These are phyloP conservation scores for Galerina marginata DNA, from an alignment of 768 basidiomycete genomes.

Conservation along the genomic window DNA sequence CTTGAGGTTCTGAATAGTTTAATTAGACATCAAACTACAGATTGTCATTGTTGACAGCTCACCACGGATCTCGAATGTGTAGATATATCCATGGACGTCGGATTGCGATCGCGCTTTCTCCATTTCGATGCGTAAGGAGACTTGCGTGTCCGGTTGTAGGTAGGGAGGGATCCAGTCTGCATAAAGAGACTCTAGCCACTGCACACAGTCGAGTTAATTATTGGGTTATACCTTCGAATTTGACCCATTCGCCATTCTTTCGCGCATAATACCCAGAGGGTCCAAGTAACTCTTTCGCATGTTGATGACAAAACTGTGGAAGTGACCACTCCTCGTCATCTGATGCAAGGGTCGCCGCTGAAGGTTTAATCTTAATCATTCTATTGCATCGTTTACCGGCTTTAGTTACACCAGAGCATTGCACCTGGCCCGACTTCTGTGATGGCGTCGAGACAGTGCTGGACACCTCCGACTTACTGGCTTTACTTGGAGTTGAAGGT, in stretches of 20 bases:
- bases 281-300: constrained; percentile 56
- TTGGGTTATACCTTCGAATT: constrained; percentile 56
- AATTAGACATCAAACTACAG: not conserved
- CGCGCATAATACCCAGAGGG: constrained; percentile 64
- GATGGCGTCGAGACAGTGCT: constrained; percentile 16
- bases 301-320: constrained; percentile 68
- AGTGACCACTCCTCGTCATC: constrained; percentile 36
- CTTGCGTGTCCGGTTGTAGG: constrained; percentile 63
- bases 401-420: constrained; percentile 72
- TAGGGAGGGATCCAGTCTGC: constrained; percentile 76
- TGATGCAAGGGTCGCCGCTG: constrained; percentile 23
- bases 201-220: constrained; percentile 9
- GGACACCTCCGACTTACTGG: constrained; percentile 16
- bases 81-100: constrained; percentile 80
- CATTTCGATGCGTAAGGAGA: constrained; percentile 53
- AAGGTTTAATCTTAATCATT: constrained; percentile 51
- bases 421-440: constrained; percentile 36
- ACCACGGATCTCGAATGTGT: constrained; percentile 83
- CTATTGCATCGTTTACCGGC: constrained; percentile 66
- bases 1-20: constrained; percentile 17
- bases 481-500: constrained; percentile 23
- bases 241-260: constrained; percentile 55
- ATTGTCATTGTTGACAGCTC: constrained; percentile 11
- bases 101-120: constrained; percentile 53
- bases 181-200: constrained; percentile 13